phyloP scores from a whole-genome alignment of 345 rosid genomes.

The Clausena lansium region DNA sequence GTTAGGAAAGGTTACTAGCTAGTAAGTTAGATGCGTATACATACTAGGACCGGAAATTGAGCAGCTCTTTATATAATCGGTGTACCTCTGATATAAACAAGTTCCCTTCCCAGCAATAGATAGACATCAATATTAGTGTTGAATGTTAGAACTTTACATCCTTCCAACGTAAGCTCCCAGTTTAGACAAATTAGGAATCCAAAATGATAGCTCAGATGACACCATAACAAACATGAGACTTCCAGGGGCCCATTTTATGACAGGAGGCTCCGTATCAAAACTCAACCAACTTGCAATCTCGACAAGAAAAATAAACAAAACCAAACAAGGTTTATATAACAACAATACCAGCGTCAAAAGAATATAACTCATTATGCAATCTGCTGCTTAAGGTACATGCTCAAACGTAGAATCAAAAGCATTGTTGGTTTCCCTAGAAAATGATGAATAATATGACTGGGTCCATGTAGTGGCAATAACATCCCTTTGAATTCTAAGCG shows the following conservation, averaged over 20 bases:
- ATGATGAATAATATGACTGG: too few species aligned
- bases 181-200: constrained; percentile 84
- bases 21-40: too few species aligned
- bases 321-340: neutral
- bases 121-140: neutral
- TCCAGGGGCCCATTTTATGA: constrained; percentile 51
- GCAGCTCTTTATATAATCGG: neutral
- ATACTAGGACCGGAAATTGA: neutral
- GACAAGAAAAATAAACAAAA: neutral
- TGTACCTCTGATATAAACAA: neutral
- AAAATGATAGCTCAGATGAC: constrained; percentile 77
- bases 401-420: neutral
- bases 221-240: constrained; percentile 86
- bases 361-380: neutral
- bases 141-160: constrained; percentile 23
- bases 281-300: constrained; percentile 86
- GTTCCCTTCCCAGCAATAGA: neutral
- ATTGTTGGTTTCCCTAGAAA: too few species aligned
- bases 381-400: neutral
- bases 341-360: neutral
- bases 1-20: neutral
- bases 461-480: too few species aligned
- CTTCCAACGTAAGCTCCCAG: constrained; percentile 79
- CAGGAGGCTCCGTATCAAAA: constrained; percentile 48
- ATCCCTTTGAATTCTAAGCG: too few species aligned